Percentiles rank a stretch among this genome's conserved stretches.
phyloP scores from a whole-genome alignment of 1,284 basidiomycete genomes.

The Microbotryum saponariae region DNA sequence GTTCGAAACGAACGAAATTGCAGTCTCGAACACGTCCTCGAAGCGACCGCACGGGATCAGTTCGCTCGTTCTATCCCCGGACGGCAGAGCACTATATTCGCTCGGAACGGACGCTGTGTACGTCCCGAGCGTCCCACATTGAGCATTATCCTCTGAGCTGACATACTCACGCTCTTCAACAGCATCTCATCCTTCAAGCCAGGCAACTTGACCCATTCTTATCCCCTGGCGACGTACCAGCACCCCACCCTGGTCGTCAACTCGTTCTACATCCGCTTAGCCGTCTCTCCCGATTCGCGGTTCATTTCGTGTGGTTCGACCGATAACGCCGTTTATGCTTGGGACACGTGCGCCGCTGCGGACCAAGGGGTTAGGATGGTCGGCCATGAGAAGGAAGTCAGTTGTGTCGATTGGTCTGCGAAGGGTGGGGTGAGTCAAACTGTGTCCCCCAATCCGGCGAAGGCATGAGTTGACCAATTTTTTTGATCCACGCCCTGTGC shows the following conservation, averaged over 20 bases:
- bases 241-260: slow-evolving; percentile 8
- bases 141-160: background rate
- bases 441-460: no score
- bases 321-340: slow-evolving; percentile 16
- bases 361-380: slow-evolving; percentile 19
- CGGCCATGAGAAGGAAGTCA: slow-evolving; percentile 32
- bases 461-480: background rate
- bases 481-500: background rate
- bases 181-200: slow-evolving; percentile 32
- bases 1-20: slow-evolving; percentile 30
- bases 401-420: slow-evolving; percentile 31
- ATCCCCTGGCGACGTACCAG: slow-evolving; percentile 21
- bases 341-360: slow-evolving; percentile 23
- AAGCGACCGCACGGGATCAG: slow-evolving; percentile 33
- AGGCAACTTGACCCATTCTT: slow-evolving; percentile 25
- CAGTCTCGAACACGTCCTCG: slow-evolving; percentile 4
- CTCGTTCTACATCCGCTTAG: slow-evolving; percentile 34
- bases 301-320: slow-evolving; percentile 32
- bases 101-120: slow-evolving; percentile 31
- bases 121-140: background rate
- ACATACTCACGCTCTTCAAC: background rate
- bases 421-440: slow-evolving; percentile 15
- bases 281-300: slow-evolving; percentile 32
- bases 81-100: slow-evolving; percentile 32
- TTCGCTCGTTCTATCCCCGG: slow-evolving; percentile 32